Conservation (phyloP, 805 yeast genomes). For the Lachancea sp. region DNA sequence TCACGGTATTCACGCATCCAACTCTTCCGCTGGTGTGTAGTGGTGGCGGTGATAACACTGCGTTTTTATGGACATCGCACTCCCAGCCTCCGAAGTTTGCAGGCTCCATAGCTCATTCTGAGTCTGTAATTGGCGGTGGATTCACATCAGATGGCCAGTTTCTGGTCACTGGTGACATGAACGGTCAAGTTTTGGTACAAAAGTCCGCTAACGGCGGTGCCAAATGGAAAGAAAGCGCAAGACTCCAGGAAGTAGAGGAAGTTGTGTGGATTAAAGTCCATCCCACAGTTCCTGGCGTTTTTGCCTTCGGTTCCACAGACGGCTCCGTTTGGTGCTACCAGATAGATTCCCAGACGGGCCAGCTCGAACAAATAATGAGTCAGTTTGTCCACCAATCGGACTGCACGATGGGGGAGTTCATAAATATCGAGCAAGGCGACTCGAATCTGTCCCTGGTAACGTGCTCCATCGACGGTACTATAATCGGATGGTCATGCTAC, state of each 20-base stretch:
- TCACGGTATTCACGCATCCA: slow-evolving; percentile 78
- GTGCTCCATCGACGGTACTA: slow-evolving; percentile 75
- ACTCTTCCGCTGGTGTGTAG: slow-evolving; percentile 76
- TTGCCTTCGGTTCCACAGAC: slow-evolving; percentile 88
- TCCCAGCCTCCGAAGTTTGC: slow-evolving; percentile 77
- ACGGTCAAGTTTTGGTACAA: slow-evolving; percentile 73
- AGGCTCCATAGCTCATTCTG: slow-evolving; percentile 70
- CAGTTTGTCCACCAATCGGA: slow-evolving; percentile 78
- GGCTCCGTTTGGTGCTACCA: slow-evolving; percentile 95
- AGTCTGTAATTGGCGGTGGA: slow-evolving; percentile 78
- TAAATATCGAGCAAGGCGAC: slow-evolving; percentile 47
- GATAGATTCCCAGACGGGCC: slow-evolving; percentile 44
- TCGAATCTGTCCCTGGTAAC: slow-evolving; percentile 65
- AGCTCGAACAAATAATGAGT: slow-evolving; percentile 63
- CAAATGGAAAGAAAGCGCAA: slow-evolving; percentile 65
- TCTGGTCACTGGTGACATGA: slow-evolving; percentile 90
- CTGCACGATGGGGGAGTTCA: slow-evolving; percentile 74
- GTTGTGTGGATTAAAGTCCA: slow-evolving; percentile 77
- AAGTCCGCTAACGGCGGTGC: slow-evolving; percentile 71
- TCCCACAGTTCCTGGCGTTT: slow-evolving; percentile 61
- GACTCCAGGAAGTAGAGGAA: slow-evolving; percentile 84
- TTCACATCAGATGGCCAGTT: slow-evolving; percentile 79
- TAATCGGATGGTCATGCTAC: slow-evolving; percentile 86
- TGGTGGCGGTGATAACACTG: slow-evolving; percentile 93
- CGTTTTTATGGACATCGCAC: slow-evolving; percentile 89